Percentiles rank a stretch among this genome's conserved stretches.
Conservation (phyloP, 805 yeast species). For the Candida easanensis region DNA sequence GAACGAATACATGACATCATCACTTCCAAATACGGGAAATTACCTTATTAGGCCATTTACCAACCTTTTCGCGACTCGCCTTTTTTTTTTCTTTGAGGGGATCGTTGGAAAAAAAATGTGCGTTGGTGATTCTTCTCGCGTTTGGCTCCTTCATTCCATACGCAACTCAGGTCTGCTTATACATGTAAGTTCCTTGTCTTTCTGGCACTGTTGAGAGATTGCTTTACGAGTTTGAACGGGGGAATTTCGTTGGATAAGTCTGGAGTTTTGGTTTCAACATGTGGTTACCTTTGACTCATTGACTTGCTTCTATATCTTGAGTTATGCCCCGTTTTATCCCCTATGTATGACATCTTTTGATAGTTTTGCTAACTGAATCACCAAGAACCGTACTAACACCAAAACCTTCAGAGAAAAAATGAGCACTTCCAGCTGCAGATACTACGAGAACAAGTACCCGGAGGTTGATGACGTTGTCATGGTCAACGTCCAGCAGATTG, state of each 20-base stretch:
- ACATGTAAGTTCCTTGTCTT: too few species aligned
- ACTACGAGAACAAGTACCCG: constrained; percentile 96
- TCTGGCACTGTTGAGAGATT: too few species aligned
- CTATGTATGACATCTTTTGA: too few species aligned
- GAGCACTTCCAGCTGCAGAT: constrained; percentile 92
- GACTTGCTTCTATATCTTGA: too few species aligned
- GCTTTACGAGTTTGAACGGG: too few species aligned
- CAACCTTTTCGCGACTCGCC: constrained; percentile 1
- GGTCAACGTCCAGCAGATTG: constrained; percentile 98
- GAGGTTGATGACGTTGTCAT: constrained; percentile 98
- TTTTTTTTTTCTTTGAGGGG: not conserved
- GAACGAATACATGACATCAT: too few species aligned
- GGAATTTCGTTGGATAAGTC: not conserved
- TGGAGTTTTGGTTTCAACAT: not conserved
- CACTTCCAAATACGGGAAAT: constrained; percentile 1
- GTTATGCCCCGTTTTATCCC: too few species aligned
- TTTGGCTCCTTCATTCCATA: not conserved
- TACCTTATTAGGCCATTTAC: not conserved
- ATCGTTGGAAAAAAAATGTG: not conserved
- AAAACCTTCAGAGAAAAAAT: constrained; percentile 31
- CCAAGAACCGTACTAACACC: not conserved
- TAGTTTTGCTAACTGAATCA: constrained; percentile 1
- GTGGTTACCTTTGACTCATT: too few species aligned
- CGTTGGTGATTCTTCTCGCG: not conserved
- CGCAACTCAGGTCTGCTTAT: not conserved